These are phyloP conservation scores for Cucurbita argyrosperma DNA, from an alignment of 306 rosid genomes.

Conservation along the genomic window DNA sequence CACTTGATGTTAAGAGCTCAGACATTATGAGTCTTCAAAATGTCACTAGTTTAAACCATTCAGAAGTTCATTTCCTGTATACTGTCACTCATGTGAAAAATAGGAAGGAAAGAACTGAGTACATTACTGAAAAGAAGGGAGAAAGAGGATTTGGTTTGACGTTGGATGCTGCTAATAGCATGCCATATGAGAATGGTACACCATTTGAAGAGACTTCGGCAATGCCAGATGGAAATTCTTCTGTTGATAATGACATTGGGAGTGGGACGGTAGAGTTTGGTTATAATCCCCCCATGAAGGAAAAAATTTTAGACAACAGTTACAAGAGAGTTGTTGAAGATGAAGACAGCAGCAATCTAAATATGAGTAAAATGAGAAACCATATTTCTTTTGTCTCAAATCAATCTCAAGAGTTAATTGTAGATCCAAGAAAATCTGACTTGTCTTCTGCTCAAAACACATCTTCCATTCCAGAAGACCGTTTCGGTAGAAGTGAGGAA, in stretches of 20 bases:
- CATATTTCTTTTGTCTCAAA: constrained; percentile 3
- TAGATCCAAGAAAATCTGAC: constrained; percentile 4
- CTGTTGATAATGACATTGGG: constrained; percentile 4
- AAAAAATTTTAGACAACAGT: not conserved
- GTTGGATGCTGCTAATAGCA: constrained; percentile 8
- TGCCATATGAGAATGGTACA: constrained; percentile 13
- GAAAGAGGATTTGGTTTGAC: constrained; percentile 11
- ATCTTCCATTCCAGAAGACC: constrained; percentile 4
- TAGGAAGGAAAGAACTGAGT: constrained; percentile 6
- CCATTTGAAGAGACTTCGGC: constrained; percentile 1
- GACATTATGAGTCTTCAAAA: constrained; percentile 5
- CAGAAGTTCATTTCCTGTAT: not conserved
- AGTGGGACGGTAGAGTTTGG: constrained; percentile 5
- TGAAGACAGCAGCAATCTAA: constrained; percentile 1
- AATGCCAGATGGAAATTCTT: constrained; percentile 5
- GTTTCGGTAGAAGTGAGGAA: constrained; percentile 12
- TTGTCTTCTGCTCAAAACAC: not conserved
- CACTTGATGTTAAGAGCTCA: constrained; percentile 12
- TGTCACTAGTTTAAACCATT: constrained; percentile 12
- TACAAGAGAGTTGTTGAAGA: not conserved
- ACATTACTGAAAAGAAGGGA: constrained; percentile 5
- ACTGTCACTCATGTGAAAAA: not conserved
- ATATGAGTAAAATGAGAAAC: not conserved
- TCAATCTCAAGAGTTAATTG: constrained; percentile 8
- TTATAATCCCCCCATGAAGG: not conserved